Base-by-base conservation (phyloP, 305 asterid species). In the Fraxinus baroniana region DNA sequence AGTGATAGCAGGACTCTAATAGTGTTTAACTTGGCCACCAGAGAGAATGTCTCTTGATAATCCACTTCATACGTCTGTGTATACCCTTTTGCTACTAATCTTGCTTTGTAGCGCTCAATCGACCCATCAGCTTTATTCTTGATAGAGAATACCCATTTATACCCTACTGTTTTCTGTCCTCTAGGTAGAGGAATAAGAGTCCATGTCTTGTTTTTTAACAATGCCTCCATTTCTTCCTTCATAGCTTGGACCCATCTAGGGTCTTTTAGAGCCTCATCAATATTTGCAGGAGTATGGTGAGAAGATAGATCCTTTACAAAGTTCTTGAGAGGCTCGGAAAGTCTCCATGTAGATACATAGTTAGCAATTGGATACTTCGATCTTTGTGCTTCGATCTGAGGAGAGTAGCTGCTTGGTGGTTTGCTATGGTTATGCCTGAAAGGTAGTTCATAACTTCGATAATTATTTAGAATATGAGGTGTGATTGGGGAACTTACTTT, bases 221-320 rank as follows among this genome's bases (percentile, higher is more conserved):
- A 73, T 17, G 49, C 49, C 41, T 73, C 9, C 9, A 33, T 73
- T 73, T 73, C 77, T 73, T 73, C 49, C 77, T 33, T 73, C 77
- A 73, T 73, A 33, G 49, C 44, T 33, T 73, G 41, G 18, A 73
- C 35, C 77, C 28, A 30, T 32, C 77, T 28, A 73, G 46, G 77
- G 22, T 72, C 9, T 72, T 15, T 12, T 28, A 73, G 41, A 30
- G 77, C 77, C 13, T 73, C 28, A 1, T 73, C 77, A 30, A 33
- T 37, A 73, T 18, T 73, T 33, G 13, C 33, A 32, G 49, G 28
- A 73, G n/a, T 33, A 28, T 73, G 46, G 35, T 17, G 2, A 3
- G 4, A 33, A 18, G 77, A 73, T 9, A 73, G 28, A 26, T 73
- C 77, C 3, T 73, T 33, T 12, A 33, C 12, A 33, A 73, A 73